phyloP scores from a whole-genome alignment of 2,329 filamentous ascomycete genomes.

The Penicillium sp. region DNA sequence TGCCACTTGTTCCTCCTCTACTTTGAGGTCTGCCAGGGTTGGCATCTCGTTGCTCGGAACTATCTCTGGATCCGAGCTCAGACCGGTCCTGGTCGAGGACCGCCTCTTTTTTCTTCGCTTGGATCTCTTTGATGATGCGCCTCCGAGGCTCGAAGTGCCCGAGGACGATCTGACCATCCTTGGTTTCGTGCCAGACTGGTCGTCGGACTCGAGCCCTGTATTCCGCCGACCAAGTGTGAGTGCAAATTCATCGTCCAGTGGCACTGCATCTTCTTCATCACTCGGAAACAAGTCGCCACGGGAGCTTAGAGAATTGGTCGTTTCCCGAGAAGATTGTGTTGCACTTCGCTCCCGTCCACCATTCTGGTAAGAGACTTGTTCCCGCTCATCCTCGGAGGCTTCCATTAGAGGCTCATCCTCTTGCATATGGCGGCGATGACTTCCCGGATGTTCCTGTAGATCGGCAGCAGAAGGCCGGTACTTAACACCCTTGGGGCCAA shows the following conservation, averaged over 20 bases:
- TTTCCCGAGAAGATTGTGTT: constrained; percentile 72
- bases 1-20: constrained; percentile 51
- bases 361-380: constrained; percentile 8
- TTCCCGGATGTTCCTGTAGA: constrained; percentile 75
- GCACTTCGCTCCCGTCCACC: constrained; percentile 59
- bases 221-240: constrained; percentile 69
- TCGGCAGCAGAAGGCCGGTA: constrained; percentile 91
- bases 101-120: constrained; percentile 30
- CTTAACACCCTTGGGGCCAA: constrained; percentile 69
- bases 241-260: constrained; percentile 86
- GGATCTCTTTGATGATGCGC: constrained; percentile 42
- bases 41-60: constrained; percentile 35
- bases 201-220: constrained; percentile 55
- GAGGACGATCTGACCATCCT: constrained; percentile 37
- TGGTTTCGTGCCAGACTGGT: constrained; percentile 62
- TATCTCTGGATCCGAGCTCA: constrained; percentile 21
- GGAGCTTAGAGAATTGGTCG: constrained; percentile 78
- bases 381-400: constrained; percentile 47
- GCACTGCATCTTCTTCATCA: constrained; percentile 90
- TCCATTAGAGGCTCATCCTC: constrained; percentile 69
- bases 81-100: constrained; percentile 24
- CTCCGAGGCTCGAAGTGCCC: constrained; percentile 43
- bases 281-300: constrained; percentile 87
- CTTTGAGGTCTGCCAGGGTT: constrained; percentile 50
- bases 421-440: constrained; percentile 36